Evolutionary conservation across 1,284 basidiomycete genomes (phyloP).

Genomic region (Gomphus bonarii): DNA sequence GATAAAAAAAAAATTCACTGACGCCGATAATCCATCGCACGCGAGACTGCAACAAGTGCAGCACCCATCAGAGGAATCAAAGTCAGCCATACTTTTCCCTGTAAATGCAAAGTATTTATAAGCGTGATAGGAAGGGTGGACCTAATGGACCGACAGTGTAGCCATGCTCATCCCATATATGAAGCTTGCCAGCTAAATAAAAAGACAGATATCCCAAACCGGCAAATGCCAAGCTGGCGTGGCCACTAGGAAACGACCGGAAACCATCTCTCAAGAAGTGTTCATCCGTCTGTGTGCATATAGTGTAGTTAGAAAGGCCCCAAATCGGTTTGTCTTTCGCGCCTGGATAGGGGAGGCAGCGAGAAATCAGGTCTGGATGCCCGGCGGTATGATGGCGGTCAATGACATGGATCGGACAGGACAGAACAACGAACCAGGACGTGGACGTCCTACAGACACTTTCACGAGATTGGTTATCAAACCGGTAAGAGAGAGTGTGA

Average conservation of each 20-base stretch:
- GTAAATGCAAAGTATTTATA: not conserved
- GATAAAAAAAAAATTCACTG: not conserved
- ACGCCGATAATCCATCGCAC: slow-evolving; percentile 83
- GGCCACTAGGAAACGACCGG: slow-evolving; percentile 90
- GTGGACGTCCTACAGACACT: slow-evolving; percentile 81
- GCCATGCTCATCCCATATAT: slow-evolving; percentile 77
- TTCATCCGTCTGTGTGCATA: slow-evolving; percentile 69
- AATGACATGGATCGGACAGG: not conserved
- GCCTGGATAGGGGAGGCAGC: slow-evolving; percentile 68
- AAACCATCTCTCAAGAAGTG: slow-evolving; percentile 73
- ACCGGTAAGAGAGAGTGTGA: slow-evolving; percentile 58
- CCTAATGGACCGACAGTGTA: slow-evolving; percentile 36
- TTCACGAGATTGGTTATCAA: slow-evolving; percentile 81
- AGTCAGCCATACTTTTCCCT: slow-evolving; percentile 71
- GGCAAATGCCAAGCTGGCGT: slow-evolving; percentile 87
- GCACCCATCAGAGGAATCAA: slow-evolving; percentile 72
- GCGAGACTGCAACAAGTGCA: slow-evolving; percentile 78
- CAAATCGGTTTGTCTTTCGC: slow-evolving; percentile 55
- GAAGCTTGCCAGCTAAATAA: slow-evolving; percentile 87
- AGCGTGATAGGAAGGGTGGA: not conserved
- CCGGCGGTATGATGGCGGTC: not conserved
- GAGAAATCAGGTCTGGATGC: slow-evolving; percentile 58
- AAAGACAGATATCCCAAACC: slow-evolving; percentile 86
- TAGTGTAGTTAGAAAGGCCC: slow-evolving; percentile 62
- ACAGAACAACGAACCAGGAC: slow-evolving; percentile 48